A percentile compares a stretch with the other conserved stretches of the same genome.
Evolutionary conservation across 2,329 filamentous ascomycete genomes (phyloP).

Genomic region (Thielaviopsis euricoi): DNA sequence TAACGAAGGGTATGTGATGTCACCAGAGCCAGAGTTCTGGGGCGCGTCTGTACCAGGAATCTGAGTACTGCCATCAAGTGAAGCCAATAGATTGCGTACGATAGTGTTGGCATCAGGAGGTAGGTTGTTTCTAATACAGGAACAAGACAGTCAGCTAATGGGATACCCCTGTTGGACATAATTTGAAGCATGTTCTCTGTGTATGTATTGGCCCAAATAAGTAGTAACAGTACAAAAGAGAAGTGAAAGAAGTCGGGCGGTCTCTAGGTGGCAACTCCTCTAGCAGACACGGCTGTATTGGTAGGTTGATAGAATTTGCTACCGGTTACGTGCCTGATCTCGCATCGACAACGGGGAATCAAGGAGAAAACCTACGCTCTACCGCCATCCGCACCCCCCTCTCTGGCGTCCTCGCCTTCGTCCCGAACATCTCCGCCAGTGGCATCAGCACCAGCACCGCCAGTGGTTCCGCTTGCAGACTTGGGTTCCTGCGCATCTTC

Average conservation of each 20-base stretch:
- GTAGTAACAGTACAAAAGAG: constrained; percentile 2
- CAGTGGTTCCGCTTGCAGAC: constrained; percentile 42
- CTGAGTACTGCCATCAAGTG: constrained; percentile 45
- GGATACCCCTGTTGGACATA: not conserved
- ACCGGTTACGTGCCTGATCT: not conserved
- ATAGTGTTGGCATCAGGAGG: constrained; percentile 55
- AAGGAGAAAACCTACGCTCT: constrained; percentile 77
- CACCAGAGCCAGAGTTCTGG: constrained; percentile 18
- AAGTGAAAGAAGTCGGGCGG: not conserved
- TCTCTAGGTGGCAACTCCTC: not conserved
- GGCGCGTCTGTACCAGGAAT: constrained; percentile 22
- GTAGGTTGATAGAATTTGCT: not conserved
- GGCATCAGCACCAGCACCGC: constrained; percentile 70
- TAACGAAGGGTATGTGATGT: constrained; percentile 64
- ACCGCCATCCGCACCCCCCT: constrained; percentile 89
- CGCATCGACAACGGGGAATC: not conserved
- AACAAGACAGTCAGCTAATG: constrained; percentile 3
- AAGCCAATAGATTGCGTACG: constrained; percentile 79
- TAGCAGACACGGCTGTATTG: not conserved
- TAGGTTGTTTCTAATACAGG: constrained; percentile 40
- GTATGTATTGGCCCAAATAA: constrained; percentile 4
- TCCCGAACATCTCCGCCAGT: constrained; percentile 84
- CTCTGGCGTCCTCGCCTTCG: constrained; percentile 74
- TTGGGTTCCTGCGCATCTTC: constrained; percentile 52
- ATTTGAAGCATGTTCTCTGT: constrained; percentile 5